These are phyloP conservation scores for Fusarium sp. DNA, from an alignment of 2,329 filamentous ascomycete genomes.

Conservation along the genomic window DNA sequence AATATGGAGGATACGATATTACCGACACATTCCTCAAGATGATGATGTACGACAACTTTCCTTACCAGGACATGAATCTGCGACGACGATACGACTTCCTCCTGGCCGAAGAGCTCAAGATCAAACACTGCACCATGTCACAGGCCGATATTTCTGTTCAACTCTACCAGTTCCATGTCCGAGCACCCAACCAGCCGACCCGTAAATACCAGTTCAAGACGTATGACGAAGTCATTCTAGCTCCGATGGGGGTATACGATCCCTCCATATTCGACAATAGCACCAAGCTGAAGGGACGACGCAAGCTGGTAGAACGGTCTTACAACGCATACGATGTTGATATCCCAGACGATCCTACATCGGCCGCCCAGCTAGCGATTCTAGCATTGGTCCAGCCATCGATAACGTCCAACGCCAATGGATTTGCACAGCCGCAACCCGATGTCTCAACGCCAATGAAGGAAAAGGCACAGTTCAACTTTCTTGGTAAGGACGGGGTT, in stretches of 20 bases:
- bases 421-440: slow-evolving; percentile 53
- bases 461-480: slow-evolving; percentile 73
- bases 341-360: slow-evolving; percentile 85
- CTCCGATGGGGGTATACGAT: slow-evolving; percentile 93
- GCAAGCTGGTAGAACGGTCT: slow-evolving; percentile 84
- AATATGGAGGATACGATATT: slow-evolving; percentile 91
- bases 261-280: slow-evolving; percentile 86
- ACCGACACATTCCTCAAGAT: slow-evolving; percentile 96
- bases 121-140: slow-evolving; percentile 89
- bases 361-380: slow-evolving; percentile 79
- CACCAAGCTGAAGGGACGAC: slow-evolving; percentile 79
- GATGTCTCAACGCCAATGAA: slow-evolving; percentile 69
- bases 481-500: slow-evolving; percentile 72
- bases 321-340: slow-evolving; percentile 94
- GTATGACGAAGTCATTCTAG: slow-evolving; percentile 95
- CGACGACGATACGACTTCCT: slow-evolving; percentile 90
- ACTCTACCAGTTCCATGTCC: slow-evolving; percentile 87
- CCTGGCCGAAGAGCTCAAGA: slow-evolving; percentile 94
- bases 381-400: slow-evolving; percentile 69
- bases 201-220: slow-evolving; percentile 95
- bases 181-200: slow-evolving; percentile 87
- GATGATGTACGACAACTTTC: slow-evolving; percentile 96
- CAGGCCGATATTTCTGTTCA: slow-evolving; percentile 91
- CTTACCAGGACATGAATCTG: slow-evolving; percentile 94
- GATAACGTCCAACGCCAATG: slow-evolving; percentile 56